These are phyloP conservation scores for Cyphellophora europaea DNA, from an alignment of 2,329 filamentous ascomycete species.

Conservation along the genomic window DNA sequence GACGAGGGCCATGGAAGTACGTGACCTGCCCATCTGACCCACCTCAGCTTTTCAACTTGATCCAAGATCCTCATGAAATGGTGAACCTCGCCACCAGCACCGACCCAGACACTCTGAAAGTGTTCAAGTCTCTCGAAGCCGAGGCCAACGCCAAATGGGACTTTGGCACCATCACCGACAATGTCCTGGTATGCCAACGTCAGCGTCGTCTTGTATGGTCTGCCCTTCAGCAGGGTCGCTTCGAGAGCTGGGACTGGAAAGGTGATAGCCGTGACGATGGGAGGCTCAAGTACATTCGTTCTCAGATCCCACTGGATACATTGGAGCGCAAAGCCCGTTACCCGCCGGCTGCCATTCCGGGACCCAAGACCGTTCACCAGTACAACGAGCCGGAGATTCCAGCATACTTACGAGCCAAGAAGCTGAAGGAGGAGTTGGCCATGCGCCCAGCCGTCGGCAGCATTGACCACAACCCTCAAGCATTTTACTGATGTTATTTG, in stretches of 20 bases:
- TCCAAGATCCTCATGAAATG: conserved; percentile 66
- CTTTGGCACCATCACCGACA: conserved; percentile 63
- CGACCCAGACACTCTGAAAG: conserved; percentile 27
- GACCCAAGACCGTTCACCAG: neutral
- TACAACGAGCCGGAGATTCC: neutral
- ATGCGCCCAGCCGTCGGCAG: neutral
- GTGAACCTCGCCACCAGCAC: conserved; percentile 52
- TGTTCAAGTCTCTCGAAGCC: conserved; percentile 52
- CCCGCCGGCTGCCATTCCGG: conserved; percentile 32
- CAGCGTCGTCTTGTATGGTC: conserved; percentile 70
- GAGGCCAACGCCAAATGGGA: conserved; percentile 75
- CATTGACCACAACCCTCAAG: neutral
- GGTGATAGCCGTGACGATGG: conserved; percentile 48
- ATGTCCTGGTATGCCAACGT: conserved; percentile 69
- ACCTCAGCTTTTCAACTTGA: conserved; percentile 74
- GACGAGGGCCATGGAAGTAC: conserved; percentile 82
- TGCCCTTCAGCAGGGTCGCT: conserved; percentile 65
- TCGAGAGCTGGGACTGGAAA: conserved; percentile 72
- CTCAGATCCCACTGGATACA: conserved; percentile 70
- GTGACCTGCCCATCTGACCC: conserved; percentile 76
- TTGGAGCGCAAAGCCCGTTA: conserved; percentile 68
- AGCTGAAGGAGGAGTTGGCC: neutral
- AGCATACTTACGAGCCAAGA: neutral
- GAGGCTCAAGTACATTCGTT: conserved; percentile 66
- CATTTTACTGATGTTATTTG: neutral